Evolutionary conservation across 2,329 filamentous ascomycete species (phyloP).

Genomic region (Aspergillus pseudotamarii): DNA sequence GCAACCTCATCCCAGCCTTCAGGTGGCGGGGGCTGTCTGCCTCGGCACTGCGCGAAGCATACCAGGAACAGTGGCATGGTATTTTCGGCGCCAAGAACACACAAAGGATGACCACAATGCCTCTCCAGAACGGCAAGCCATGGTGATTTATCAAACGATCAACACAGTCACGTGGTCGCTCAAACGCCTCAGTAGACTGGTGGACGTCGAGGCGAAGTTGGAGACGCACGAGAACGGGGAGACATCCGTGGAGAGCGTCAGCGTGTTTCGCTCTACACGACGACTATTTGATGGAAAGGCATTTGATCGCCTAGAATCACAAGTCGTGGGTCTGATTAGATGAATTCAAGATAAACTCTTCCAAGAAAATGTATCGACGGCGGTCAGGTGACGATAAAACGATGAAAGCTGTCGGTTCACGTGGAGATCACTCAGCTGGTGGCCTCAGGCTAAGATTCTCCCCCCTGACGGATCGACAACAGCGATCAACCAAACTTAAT

Average conservation of each 20-base stretch:
- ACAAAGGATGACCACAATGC: background rate
- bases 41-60: constrained; percentile 25
- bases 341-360: background rate
- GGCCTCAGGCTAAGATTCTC: background rate
- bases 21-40: constrained; percentile 32
- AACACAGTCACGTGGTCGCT: background rate
- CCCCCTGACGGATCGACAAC: constrained; percentile 1
- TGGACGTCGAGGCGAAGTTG: constrained; percentile 18
- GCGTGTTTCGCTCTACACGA: constrained; percentile 24
- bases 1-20: constrained; percentile 28
- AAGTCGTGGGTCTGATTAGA: background rate
- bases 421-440: background rate
- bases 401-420: background rate
- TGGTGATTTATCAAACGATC: background rate
- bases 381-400: background rate
- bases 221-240: constrained; percentile 4
- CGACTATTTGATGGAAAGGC: constrained; percentile 26
- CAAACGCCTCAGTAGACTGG: constrained; percentile 20
- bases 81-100: background rate
- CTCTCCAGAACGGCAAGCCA: background rate
- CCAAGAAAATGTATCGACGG: background rate
- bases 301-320: background rate
- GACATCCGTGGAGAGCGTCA: constrained; percentile 17
- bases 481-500: background rate
- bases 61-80: constrained; percentile 23